phyloP scores from a whole-genome alignment of 2,329 filamentous ascomycete genomes.

The Ophiocordyceps australis region DNA sequence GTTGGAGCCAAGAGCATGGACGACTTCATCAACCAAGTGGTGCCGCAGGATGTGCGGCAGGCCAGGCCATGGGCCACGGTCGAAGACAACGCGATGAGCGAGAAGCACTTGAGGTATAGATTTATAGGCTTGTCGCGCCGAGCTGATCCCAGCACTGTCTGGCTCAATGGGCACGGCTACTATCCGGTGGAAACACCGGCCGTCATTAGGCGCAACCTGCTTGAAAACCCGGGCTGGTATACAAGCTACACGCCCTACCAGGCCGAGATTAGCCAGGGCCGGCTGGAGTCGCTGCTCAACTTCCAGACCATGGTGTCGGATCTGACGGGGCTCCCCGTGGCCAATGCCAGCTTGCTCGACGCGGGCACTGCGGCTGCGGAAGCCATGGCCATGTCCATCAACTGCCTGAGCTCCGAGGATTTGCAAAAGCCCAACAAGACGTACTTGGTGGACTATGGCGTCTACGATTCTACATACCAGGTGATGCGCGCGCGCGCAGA shows the following conservation, averaged over 20 bases:
- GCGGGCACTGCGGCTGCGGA: slow-evolving; percentile 87
- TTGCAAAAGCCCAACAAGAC: slow-evolving; percentile 62
- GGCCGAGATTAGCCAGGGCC: slow-evolving; percentile 90
- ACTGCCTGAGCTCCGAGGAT: slow-evolving; percentile 50
- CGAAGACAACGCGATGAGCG: not conserved
- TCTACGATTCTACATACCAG: slow-evolving; percentile 72
- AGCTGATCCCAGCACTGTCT: slow-evolving; percentile 28
- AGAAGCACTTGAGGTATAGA: not conserved
- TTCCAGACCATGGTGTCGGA: slow-evolving; percentile 89
- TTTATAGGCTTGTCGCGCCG: not conserved
- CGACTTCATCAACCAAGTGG: slow-evolving; percentile 67
- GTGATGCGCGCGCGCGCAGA: slow-evolving; percentile 74
- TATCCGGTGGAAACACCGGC: slow-evolving; percentile 72
- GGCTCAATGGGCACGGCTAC: slow-evolving; percentile 77
- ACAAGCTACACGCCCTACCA: slow-evolving; percentile 97
- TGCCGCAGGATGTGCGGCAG: slow-evolving; percentile 50
- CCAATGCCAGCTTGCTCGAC: slow-evolving; percentile 82
- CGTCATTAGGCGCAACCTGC: slow-evolving; percentile 81
- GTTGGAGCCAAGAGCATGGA: slow-evolving; percentile 58
- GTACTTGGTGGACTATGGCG: slow-evolving; percentile 65
- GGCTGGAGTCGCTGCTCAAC: slow-evolving; percentile 81
- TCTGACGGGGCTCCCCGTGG: slow-evolving; percentile 68
- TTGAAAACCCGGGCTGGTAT: slow-evolving; percentile 93
- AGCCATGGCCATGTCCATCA: slow-evolving; percentile 86
- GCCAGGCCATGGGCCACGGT: not conserved